Evolutionary conservation across 1,284 basidiomycete species (phyloP), one percentile per base, ranked within the genome.

Genomic region (Fistulinella cinereoalba): DNA sequence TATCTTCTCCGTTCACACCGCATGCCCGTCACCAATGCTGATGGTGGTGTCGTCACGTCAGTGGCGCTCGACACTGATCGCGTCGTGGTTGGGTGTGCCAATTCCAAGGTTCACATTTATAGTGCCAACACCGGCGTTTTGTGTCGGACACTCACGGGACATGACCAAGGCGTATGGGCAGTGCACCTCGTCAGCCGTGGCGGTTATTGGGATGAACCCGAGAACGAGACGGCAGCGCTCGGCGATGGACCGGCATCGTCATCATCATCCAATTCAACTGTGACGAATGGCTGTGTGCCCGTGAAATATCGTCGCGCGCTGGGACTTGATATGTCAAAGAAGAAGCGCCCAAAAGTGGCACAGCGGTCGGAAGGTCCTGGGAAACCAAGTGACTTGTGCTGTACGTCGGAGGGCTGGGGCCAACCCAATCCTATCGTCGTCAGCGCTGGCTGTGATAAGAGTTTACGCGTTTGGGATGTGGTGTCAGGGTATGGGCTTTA

Each of bases 401-500:
- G 83, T 44, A 77, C 76, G 2, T 77, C 76, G 0, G 71, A 72
- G 45, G 79, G 79, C 8, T 80, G 79, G 77, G 79, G 78, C 8
- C 78, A 80, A 51, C 75, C 78, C 16, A 75, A 76, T 32, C 75
- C 90, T 5, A 71, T 96, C 2, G 83, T 96, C 7, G 85, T 97
- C n/a, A 92, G 85, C 49, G 94, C 91, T 1, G 94, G 92, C 6
- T 97, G 94, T 59, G 95, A 98, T 64, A 86, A 94, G 58, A 80
- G 83, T 42, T 74, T 98, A 15, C 77, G 88, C 28, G 92, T 98
- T 0, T 99, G 96, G 96, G 92, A 98, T 62, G 77, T 91, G 24
- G 75, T 79, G 41, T 85, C 88, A 6, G 93, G 91, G 85, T 92
- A 63, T 53, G 77, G 23, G 2, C 18, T 22, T 49, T 49, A 28